Percentiles rank a stretch among this genome's conserved stretches.
Conservation (phyloP, 2,329 filamentous ascomycete genomes). For the Didymellaceae sp. region DNA sequence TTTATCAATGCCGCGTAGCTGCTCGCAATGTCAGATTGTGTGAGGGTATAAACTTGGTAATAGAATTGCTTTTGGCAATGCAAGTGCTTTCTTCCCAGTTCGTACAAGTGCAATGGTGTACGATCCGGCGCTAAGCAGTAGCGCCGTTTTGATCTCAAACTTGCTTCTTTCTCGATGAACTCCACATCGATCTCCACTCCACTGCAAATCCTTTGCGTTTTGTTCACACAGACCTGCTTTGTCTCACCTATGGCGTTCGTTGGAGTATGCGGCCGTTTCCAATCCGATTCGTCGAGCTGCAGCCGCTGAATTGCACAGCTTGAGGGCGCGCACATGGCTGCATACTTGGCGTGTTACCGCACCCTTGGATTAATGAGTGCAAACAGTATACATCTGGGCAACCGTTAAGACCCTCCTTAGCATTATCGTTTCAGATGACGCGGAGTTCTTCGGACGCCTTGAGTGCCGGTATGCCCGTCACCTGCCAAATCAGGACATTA, state of each 20-base stretch:
- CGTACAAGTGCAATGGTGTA: not conserved
- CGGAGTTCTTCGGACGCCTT: slow-evolving; percentile 16
- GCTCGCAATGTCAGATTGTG: not conserved
- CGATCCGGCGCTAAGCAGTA: slow-evolving; percentile 5
- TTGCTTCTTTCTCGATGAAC: slow-evolving; percentile 12
- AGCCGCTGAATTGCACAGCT: not conserved
- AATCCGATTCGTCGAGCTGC: not conserved
- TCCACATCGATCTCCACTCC: slow-evolving; percentile 12
- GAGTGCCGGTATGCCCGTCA: not conserved
- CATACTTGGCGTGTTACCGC: slow-evolving; percentile 7
- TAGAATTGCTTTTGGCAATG: slow-evolving; percentile 14
- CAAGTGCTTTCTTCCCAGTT: slow-evolving; percentile 6
- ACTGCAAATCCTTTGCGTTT: not conserved
- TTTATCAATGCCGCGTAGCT: not conserved
- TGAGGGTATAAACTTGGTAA: not conserved
- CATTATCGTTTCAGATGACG: not conserved
- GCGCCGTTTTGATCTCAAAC: slow-evolving; percentile 5
- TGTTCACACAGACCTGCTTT: not conserved
- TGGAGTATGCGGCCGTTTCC: slow-evolving; percentile 2
- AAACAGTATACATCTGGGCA: not conserved
- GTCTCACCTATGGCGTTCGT: not conserved
- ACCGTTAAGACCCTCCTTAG: not conserved
- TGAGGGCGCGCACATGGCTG: slow-evolving; percentile 4
- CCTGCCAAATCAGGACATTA: not conserved
- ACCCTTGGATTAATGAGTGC: not conserved